A percentile compares a stretch with the other conserved stretches of the same genome.
Conservation (phyloP, 331 rosid species). For the Acacia concinna region DNA sequence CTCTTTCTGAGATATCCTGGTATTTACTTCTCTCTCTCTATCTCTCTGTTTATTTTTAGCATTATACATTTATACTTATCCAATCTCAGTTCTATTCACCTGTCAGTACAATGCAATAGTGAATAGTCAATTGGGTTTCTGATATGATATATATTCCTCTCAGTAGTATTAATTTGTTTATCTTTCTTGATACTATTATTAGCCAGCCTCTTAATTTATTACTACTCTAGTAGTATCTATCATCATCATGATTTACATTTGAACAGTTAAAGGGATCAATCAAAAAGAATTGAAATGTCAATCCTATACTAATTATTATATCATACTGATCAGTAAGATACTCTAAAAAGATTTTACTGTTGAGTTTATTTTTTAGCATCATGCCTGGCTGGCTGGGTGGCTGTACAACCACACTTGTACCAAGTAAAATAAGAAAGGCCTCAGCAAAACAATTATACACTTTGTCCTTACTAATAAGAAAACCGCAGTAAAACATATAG, state of each 20-base stretch:
- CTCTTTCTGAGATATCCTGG: not conserved
- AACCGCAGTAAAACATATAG: not conserved
- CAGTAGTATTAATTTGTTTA: not conserved
- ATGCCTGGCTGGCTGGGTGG: too few species aligned
- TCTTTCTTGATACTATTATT: not conserved
- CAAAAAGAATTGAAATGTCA: constrained; percentile 13
- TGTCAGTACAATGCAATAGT: not conserved
- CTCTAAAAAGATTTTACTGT: not conserved
- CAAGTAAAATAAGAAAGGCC: not conserved
- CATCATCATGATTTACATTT: not conserved
- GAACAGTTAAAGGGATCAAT: constrained; percentile 19
- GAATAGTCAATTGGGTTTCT: not conserved
- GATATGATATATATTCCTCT: not conserved
- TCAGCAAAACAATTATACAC: not conserved
- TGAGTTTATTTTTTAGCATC: not conserved
- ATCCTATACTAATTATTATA: not conserved
- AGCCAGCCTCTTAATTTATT: not conserved
- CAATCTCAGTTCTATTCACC: not conserved
- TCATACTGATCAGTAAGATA: not conserved
- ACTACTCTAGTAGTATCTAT: too few species aligned
- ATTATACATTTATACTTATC: not conserved
- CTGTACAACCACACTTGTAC: not conserved
- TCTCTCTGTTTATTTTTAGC: not conserved
- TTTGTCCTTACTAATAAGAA: not conserved
- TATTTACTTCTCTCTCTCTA: not conserved